phyloP scores from a whole-genome alignment of 1,139 yeast genomes.

The Zygoascus sp. region DNA sequence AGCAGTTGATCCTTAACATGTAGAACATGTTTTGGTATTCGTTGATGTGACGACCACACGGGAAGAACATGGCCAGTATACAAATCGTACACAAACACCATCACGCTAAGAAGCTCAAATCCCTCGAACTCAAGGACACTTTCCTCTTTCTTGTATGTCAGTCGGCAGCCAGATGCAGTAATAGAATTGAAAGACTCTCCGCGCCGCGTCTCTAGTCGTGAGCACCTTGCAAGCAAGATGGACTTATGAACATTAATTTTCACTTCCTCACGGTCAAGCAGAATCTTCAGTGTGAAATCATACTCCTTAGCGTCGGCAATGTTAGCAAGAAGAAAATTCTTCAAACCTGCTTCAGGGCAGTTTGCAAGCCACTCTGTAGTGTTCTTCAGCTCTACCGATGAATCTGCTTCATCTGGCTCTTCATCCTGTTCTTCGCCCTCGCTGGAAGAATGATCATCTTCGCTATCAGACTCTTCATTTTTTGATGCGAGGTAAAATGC shows the following conservation, averaged over 20 bases:
- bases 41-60: conserved; percentile 34
- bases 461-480: background rate
- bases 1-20: conserved; percentile 7
- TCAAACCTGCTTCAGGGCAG: conserved; percentile 5
- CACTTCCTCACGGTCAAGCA: conserved; percentile 5
- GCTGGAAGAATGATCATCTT: background rate
- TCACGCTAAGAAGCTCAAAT: conserved; percentile 30
- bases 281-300: conserved; percentile 6
- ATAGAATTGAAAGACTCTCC: conserved; percentile 8
- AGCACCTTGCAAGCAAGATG: conserved; percentile 6
- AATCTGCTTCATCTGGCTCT: background rate
- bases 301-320: background rate
- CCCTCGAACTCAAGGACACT: conserved; percentile 18
- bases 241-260: conserved; percentile 5
- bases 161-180: conserved; percentile 5
- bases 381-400: background rate
- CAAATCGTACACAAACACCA: conserved; percentile 41
- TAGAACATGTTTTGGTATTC: background rate
- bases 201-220: background rate
- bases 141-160: conserved; percentile 3
- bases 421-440: background rate
- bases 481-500: background rate
- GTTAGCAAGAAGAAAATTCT: background rate
- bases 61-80: conserved; percentile 45
- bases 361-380: conserved; percentile 1